Evolutionary conservation across 768 basidiomycete genomes (phyloP), one percentile per base, ranked within the genome.

Genomic region (Serpula lacrymans): DNA sequence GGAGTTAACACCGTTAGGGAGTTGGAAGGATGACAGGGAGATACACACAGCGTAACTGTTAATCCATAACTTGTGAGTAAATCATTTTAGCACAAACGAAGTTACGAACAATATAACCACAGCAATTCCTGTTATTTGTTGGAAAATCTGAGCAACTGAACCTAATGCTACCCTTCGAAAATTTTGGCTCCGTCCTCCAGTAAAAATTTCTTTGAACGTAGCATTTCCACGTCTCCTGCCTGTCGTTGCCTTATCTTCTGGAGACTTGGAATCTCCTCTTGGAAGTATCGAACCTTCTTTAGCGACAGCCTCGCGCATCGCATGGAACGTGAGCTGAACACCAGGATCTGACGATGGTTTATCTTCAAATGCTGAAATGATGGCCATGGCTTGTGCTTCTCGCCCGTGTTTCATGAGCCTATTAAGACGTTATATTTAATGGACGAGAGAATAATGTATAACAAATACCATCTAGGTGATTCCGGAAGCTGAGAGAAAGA

Each of bases 101-200:
- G n/a, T 12, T 23, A 69, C 76, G 37, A 60, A 77, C 62, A 79
- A 83, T 2, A 77, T 81, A 55, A 84, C 80, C 42, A 83, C 54
- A 53, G 80, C 81, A 57, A 80, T 80, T 6, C 80, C 80, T 5
- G 77, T 75, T 21, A 83, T 80, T 63, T 83, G 82, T 55, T 84
- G 80, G 65, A 82, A 82, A 53, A 77, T 77, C 50, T 84, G 82
- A 34, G 74, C 73, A 34, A 72, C 59, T 14, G 82, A 63, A 3
- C 75, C 83, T 33, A 82, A 53, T 32, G 68, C 55, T 12, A 75
- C 74, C 29, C 82, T 65, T 30, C 79, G 64, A 59, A 83, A 78
- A 58, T 84, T 81, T 54, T 84, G 82, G 16, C 60, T 63, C 20
- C 71, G 74, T 0, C 81, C 80, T 18, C 70, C 62, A 1, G 71